A percentile compares a stretch with the other conserved stretches of the same genome.
These are phyloP conservation scores for Aspergillus oerlinghausenensis DNA, from an alignment of 2,329 filamentous ascomycete species.

Conservation along the genomic window DNA sequence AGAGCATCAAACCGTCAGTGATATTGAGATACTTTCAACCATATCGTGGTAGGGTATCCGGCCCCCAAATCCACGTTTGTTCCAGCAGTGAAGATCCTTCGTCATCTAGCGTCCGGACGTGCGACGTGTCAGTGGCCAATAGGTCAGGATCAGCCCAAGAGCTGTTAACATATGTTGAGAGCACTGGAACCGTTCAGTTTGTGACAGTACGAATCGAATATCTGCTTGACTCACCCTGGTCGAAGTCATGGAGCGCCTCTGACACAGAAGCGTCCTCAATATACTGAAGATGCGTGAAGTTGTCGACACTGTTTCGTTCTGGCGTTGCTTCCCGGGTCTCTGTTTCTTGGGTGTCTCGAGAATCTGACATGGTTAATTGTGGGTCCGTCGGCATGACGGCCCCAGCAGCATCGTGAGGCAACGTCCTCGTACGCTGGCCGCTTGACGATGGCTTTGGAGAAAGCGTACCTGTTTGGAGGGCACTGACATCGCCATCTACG, in stretches of 20 bases:
- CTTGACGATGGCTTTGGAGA: background rate
- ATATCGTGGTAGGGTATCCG: conserved; percentile 8
- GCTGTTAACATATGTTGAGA: background rate
- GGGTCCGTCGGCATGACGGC: background rate
- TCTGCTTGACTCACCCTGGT: conserved; percentile 12
- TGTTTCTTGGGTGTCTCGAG: background rate
- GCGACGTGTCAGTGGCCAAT: background rate
- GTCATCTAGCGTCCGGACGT: background rate
- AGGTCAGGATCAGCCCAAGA: background rate
- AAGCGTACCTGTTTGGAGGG: background rate
- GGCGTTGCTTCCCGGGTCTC: background rate
- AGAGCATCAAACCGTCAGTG: background rate
- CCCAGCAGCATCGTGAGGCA: background rate
- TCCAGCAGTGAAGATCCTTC: conserved; percentile 13
- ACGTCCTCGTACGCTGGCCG: background rate
- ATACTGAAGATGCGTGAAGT: conserved; percentile 3
- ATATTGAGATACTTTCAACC: background rate
- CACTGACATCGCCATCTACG: background rate
- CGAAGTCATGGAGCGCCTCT: conserved; percentile 16
- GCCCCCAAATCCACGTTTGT: conserved; percentile 21
- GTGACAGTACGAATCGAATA: background rate
- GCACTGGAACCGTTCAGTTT: background rate
- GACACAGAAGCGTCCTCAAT: conserved; percentile 14
- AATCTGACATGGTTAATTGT: background rate
- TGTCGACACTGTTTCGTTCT: background rate